Conservation (phyloP, 495 filamentous ascomycete genomes). For the Pyronema omphalodes region DNA sequence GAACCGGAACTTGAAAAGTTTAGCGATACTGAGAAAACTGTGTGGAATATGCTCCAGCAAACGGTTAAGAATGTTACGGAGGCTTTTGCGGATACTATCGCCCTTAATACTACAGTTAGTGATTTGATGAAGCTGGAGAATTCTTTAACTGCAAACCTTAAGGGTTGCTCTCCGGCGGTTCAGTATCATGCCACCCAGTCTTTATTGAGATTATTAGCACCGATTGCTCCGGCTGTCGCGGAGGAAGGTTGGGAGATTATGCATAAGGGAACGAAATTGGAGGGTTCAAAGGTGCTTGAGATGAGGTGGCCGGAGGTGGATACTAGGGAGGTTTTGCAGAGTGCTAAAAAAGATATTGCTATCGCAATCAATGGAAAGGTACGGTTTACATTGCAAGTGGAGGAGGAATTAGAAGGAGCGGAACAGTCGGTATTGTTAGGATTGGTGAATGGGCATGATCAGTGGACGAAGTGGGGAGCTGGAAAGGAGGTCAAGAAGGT, state of each 20-base stretch:
- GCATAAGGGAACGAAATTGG: neutral
- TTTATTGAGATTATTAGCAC: slow-evolving; percentile 53
- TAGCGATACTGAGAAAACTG: slow-evolving; percentile 31
- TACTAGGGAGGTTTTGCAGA: slow-evolving; percentile 7
- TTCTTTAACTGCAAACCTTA: slow-evolving; percentile 26
- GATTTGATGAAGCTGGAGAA: slow-evolving; percentile 69
- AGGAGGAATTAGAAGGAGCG: slow-evolving; percentile 23
- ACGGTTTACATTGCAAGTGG: slow-evolving; percentile 43
- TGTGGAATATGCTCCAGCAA: slow-evolving; percentile 45
- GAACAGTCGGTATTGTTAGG: slow-evolving; percentile 26
- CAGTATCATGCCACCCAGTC: slow-evolving; percentile 25
- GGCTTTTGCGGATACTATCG: slow-evolving; percentile 49
- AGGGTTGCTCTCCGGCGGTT: neutral
- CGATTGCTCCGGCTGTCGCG: slow-evolving; percentile 56
- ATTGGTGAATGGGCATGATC: slow-evolving; percentile 28
- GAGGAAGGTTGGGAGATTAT: slow-evolving; percentile 63
- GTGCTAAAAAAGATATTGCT: slow-evolving; percentile 29
- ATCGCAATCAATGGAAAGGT: slow-evolving; percentile 64
- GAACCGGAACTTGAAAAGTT: slow-evolving; percentile 3
- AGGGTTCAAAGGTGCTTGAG: slow-evolving; percentile 6
- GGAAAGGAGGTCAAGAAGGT: slow-evolving; percentile 31
- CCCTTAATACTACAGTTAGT: slow-evolving; percentile 65
- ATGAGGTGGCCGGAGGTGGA: slow-evolving; percentile 12
- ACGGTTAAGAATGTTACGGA: slow-evolving; percentile 49
- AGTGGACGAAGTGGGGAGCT: slow-evolving; percentile 19